phyloP scores from a whole-genome alignment of 306 rosid genomes.

The Dalbergia cultrata region DNA sequence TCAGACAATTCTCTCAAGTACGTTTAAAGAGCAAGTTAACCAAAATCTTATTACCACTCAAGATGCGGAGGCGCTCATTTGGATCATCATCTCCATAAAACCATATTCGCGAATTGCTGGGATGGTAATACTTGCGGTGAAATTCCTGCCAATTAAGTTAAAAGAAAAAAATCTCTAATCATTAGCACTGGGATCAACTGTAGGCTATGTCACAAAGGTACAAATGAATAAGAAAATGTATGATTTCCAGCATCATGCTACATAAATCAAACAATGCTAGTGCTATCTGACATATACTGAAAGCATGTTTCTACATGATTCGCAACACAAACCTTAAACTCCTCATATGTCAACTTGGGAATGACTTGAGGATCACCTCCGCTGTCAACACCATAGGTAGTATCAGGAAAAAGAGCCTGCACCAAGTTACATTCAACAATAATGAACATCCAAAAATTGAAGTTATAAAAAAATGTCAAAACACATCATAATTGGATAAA shows the following conservation, averaged over 20 bases:
- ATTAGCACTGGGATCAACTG: conserved; percentile 4
- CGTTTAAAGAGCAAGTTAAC: conserved; percentile 25
- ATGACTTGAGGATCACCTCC: conserved; percentile 97
- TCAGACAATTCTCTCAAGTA: too few species aligned
- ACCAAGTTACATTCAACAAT: conserved; percentile 34
- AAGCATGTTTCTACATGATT: conserved; percentile 16
- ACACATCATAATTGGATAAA: conserved; percentile 23
- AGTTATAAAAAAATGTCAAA: conserved; percentile 22
- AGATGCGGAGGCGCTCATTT: conserved; percentile 82
- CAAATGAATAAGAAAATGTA: not conserved
- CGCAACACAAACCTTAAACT: conserved; percentile 79
- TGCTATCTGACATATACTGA: not conserved
- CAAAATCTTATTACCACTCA: conserved; percentile 67
- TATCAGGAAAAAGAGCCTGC: conserved; percentile 98
- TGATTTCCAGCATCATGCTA: conserved; percentile 15
- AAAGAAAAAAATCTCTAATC: conserved; percentile 34
- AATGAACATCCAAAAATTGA: conserved; percentile 32
- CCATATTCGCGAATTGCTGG: conserved; percentile 95
- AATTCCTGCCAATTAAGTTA: conserved; percentile 75
- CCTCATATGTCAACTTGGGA: conserved; percentile 88
- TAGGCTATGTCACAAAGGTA: not conserved
- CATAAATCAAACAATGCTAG: conserved; percentile 21
- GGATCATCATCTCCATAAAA: conserved; percentile 99
- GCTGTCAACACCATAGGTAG: conserved; percentile 93
- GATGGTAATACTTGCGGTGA: conserved; percentile 93